Conservation (phyloP, 257 asterid genomes). For the Solanum corneliomulleri region DNA sequence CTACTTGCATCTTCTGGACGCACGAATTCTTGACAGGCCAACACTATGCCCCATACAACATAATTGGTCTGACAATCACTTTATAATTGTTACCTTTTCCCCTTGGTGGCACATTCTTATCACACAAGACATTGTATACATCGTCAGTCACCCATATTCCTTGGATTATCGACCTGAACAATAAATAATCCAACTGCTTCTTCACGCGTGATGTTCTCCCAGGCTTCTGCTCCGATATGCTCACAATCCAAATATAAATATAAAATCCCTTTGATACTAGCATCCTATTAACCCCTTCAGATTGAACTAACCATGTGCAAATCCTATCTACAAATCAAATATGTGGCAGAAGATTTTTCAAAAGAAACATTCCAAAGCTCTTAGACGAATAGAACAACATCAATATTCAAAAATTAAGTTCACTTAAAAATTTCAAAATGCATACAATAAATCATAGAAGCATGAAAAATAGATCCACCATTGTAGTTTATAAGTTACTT, state of each 20-base stretch:
- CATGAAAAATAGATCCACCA: background rate
- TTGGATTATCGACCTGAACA: background rate
- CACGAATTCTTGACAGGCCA: background rate
- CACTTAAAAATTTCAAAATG: background rate
- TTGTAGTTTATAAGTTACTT: background rate
- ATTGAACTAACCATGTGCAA: background rate
- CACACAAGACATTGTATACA: background rate
- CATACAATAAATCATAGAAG: no score
- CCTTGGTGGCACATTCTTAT: background rate
- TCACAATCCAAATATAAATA: background rate
- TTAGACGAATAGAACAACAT: background rate
- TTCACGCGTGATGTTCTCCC: background rate
- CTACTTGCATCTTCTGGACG: background rate
- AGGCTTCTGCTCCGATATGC: background rate
- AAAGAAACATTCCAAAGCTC: background rate
- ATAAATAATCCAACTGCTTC: background rate
- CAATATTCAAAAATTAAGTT: background rate
- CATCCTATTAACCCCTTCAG: background rate
- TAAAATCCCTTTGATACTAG: background rate
- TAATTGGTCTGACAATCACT: background rate
- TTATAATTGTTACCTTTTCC: background rate
- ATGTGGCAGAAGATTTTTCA: background rate
- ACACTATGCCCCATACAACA: background rate
- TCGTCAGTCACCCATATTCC: background rate
- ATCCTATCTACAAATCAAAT: background rate